These are phyloP conservation scores for Russula compacta DNA, from an alignment of 768 basidiomycete species.

Conservation along the genomic window DNA sequence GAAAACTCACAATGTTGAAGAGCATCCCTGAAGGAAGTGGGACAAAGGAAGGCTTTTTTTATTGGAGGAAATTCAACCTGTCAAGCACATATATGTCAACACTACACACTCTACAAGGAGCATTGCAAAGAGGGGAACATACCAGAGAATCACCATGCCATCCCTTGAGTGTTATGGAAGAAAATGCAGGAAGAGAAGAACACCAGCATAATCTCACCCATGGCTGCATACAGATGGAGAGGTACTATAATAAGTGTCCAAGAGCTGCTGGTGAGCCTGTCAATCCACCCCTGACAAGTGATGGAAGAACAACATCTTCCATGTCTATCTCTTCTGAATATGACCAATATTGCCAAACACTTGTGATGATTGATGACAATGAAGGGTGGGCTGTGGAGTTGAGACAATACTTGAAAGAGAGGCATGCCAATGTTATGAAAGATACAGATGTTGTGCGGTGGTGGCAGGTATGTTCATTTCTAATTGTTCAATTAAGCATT, in stretches of 20 bases:
- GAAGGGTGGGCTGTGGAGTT: too few relatives aligned
- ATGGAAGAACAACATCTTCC: too few relatives aligned
- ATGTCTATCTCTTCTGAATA: not conserved
- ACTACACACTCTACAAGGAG: not conserved
- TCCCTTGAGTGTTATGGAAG: not conserved
- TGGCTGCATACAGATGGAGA: not conserved
- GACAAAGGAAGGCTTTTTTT: not conserved
- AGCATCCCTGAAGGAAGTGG: too few relatives aligned
- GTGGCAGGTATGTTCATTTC: not conserved
- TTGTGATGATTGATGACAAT: not conserved
- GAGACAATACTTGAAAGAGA: too few relatives aligned
- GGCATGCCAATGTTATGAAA: too few relatives aligned
- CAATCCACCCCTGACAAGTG: too few relatives aligned
- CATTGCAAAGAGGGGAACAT: not conserved
- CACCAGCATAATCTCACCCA: not conserved
- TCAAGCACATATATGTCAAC: too few relatives aligned
- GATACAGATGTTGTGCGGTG: too few relatives aligned
- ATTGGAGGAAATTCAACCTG: not conserved
- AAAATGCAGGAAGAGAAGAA: not conserved
- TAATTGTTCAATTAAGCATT: not conserved
- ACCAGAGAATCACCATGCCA: not conserved
- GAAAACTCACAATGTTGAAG: too few relatives aligned
- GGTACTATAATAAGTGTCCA: not conserved
- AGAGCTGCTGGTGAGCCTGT: too few relatives aligned
- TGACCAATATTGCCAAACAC: not conserved